These are phyloP conservation scores for Sporobolomyces phaffii DNA, from an alignment of 768 basidiomycete genomes.

Conservation along the genomic window DNA sequence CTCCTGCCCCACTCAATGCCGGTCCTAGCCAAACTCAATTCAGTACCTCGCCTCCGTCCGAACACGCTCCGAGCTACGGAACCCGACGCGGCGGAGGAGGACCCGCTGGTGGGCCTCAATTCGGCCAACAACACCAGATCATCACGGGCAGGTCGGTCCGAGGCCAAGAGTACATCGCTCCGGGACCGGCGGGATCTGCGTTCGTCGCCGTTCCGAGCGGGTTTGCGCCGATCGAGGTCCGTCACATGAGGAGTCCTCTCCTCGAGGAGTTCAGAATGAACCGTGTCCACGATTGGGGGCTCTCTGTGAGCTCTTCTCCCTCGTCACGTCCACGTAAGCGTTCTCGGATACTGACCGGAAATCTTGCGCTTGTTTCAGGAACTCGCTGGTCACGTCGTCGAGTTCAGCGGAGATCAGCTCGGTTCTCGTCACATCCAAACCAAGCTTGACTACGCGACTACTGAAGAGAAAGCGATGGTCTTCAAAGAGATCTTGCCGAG, in stretches of 20 bases:
- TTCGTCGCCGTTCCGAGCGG: conserved; percentile 3
- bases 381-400: conserved; percentile 73
- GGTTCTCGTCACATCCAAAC: conserved; percentile 98
- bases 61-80: conserved; percentile 5
- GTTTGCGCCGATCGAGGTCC: conserved; percentile 22
- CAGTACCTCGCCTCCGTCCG: neutral
- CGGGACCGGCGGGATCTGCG: conserved; percentile 14
- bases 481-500: conserved; percentile 86
- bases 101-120: conserved; percentile 7
- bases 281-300: conserved; percentile 72
- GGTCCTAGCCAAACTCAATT: neutral
- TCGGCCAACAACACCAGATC: conserved; percentile 39
- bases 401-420: conserved; percentile 90
- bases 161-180: conserved; percentile 34
- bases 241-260: conserved; percentile 59
- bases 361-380: conserved; percentile 55
- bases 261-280: conserved; percentile 80
- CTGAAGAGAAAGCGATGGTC: conserved; percentile 68
- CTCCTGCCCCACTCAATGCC: neutral
- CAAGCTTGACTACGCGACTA: conserved; percentile 67
- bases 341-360: no score
- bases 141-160: conserved; percentile 29
- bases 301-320: conserved; percentile 55
- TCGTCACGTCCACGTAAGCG: neutral
- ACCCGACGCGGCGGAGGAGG: conserved; percentile 1